phyloP scores from a whole-genome alignment of 2,329 filamentous ascomycete species.

The Coniochaeta prunicola region DNA sequence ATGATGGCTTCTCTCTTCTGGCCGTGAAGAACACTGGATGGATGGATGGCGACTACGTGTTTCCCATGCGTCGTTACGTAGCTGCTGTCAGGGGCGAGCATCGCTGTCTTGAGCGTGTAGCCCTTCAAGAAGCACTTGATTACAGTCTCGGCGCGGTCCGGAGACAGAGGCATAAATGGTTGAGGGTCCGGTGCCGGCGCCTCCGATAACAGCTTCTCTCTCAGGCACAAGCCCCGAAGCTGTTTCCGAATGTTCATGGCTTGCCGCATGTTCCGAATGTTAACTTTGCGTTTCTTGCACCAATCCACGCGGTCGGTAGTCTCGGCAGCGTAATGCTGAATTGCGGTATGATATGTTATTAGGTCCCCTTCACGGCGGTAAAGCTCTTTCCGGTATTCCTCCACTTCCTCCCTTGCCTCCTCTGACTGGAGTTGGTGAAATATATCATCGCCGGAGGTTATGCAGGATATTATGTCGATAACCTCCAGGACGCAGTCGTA shows the following conservation, averaged over 20 bases:
- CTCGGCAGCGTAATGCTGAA: slow-evolving; percentile 54
- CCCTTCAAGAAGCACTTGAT: slow-evolving; percentile 56
- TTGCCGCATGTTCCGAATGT: slow-evolving; percentile 53
- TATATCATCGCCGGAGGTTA: slow-evolving; percentile 57
- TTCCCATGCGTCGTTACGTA: slow-evolving; percentile 55
- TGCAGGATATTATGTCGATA: slow-evolving; percentile 72
- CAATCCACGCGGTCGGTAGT: slow-evolving; percentile 44
- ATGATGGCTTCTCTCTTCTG: slow-evolving; percentile 60
- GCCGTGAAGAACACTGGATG: slow-evolving; percentile 54
- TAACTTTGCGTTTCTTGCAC: slow-evolving; percentile 52
- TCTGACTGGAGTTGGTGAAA: slow-evolving; percentile 54
- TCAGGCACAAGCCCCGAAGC: slow-evolving; percentile 47
- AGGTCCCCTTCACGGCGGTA: slow-evolving; percentile 57
- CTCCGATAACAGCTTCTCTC: slow-evolving; percentile 41
- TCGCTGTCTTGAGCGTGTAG: slow-evolving; percentile 53
- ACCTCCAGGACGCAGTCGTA: slow-evolving; percentile 70
- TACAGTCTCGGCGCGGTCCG: slow-evolving; percentile 45
- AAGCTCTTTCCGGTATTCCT: slow-evolving; percentile 47
- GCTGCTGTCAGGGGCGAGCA: slow-evolving; percentile 51
- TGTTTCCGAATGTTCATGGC: slow-evolving; percentile 56
- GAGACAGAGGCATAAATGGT: slow-evolving; percentile 45
- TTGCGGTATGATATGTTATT: slow-evolving; percentile 56
- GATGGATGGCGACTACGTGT: slow-evolving; percentile 55
- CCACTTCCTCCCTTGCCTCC: slow-evolving; percentile 46
- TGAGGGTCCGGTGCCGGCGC: slow-evolving; percentile 44